Evolutionary conservation across 139 green algal genomes (phyloP).

Genomic region (Coelastrella sp.): DNA sequence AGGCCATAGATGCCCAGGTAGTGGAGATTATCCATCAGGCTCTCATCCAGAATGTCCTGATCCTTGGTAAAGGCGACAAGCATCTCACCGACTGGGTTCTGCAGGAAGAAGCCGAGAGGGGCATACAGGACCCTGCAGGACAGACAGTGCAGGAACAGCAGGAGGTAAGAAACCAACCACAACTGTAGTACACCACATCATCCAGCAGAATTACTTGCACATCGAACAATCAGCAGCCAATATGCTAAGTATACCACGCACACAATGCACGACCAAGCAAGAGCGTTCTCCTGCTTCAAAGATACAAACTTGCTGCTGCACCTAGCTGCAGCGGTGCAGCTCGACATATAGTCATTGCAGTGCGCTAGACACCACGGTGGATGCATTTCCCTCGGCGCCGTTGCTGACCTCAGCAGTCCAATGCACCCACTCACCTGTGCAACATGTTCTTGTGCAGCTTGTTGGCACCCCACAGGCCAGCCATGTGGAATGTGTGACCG

Average conservation of each 20-base stretch:
- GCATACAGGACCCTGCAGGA: constrained; percentile 62
- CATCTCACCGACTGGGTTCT: constrained; percentile 74
- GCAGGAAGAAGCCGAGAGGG: constrained; percentile 76
- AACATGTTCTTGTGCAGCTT: constrained; percentile 49
- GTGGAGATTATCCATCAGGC: constrained; percentile 68
- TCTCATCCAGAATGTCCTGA: constrained; percentile 77
- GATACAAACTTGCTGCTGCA: too few relatives aligned
- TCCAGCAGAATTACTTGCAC: too few relatives aligned
- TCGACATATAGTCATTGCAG: background rate
- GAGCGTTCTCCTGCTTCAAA: too few relatives aligned
- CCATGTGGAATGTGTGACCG: constrained; percentile 60
- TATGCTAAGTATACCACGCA: too few relatives aligned
- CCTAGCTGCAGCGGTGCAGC: too few relatives aligned
- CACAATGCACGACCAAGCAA: too few relatives aligned
- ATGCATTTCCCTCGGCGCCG: background rate
- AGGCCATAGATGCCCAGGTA: constrained; percentile 73
- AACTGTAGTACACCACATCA: too few relatives aligned
- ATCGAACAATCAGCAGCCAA: too few relatives aligned
- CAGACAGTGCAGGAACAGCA: background rate
- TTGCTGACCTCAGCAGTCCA: background rate
- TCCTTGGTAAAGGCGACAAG: constrained; percentile 76
- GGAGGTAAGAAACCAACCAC: background rate
- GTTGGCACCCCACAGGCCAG: constrained; percentile 22
- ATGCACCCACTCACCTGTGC: constrained; percentile 34
- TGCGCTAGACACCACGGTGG: background rate